Conservation (phyloP, 805 yeast genomes). For the Starmerella bombi region DNA sequence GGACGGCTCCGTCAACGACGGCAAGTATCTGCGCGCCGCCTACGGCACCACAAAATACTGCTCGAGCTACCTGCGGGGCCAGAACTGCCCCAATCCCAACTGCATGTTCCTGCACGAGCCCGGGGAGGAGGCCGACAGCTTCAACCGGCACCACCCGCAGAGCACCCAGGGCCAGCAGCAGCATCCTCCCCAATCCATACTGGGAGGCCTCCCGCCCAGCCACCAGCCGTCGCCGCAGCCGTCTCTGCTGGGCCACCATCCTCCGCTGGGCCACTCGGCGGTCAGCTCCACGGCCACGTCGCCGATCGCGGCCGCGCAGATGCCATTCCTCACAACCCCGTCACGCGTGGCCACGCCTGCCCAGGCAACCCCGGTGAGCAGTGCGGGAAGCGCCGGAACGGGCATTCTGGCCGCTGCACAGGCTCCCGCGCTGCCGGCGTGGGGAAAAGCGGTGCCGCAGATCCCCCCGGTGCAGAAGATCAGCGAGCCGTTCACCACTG, state of each 20-base stretch:
- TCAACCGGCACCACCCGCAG: constrained; percentile 46
- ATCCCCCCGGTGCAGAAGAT: constrained; percentile 11
- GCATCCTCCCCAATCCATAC: constrained; percentile 9
- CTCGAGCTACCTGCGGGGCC: constrained; percentile 88
- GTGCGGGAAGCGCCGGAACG: not conserved
- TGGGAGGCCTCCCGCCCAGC: constrained; percentile 7
- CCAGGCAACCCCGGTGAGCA: no score
- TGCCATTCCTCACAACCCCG: not conserved
- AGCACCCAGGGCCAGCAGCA: constrained; percentile 17
- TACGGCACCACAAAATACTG: constrained; percentile 98
- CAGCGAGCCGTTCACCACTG: not conserved
- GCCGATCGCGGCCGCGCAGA: not conserved
- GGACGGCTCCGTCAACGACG: constrained; percentile 86
- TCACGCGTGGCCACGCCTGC: not conserved
- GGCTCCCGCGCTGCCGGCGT: constrained; percentile 16
- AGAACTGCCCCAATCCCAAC: constrained; percentile 93
- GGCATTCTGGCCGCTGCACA: constrained; percentile 11
- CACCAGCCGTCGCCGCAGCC: not conserved
- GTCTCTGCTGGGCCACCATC: constrained; percentile 7
- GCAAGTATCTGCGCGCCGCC: constrained; percentile 80
- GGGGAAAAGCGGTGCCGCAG: constrained; percentile 16
- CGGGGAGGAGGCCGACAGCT: constrained; percentile 97
- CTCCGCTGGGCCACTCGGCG: not conserved
- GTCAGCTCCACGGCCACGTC: not conserved
- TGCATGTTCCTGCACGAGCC: constrained; percentile 99